Evolutionary conservation across 768 basidiomycete species (phyloP), one percentile per base, ranked within the genome.

Genomic region (Boletus speciosus): DNA sequence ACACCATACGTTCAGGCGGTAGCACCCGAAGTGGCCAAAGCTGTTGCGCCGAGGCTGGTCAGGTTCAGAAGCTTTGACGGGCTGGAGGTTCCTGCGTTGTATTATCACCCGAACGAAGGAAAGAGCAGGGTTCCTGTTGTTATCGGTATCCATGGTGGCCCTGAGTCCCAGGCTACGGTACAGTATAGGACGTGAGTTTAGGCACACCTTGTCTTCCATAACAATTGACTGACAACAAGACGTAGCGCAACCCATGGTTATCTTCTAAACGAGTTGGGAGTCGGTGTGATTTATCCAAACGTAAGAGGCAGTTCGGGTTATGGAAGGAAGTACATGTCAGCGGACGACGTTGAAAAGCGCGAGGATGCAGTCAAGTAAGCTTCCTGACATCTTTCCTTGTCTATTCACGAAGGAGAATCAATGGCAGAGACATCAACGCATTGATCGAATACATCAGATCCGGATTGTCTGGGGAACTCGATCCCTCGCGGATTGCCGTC

Each of bases 301-400:
- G 76, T 76, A 21, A 63, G 75, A 42, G 76, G 75, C 38, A 77
- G 76, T 51, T 63, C 64, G 4, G 75, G 75, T 27, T 77, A 76
- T 47, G 76, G 74, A 32, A 75, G 63, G 52, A 68, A 56, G 47
- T 77, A 74, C 59, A 64, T 74, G 67, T 63, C 72, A 15, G 57
- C 64, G 29, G 76, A 77, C 56, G 73, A 75, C 31, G 71, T 77
- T 6, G 65, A 70, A 56, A 77, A 76, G 50, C 69, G 75, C 35
- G 76, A 77, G 54, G 72, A 76, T 61, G 64, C 76, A 0, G 73
- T 76, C 58, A 76, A 71, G 76, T 77, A 45, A 45, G 61, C 31
- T 4, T 19, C 11, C 10, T 43, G n/a, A 19, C 10, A 42, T 12
- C 1, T 31, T 50, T 41, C n/a, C 9, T 23, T 29, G 27, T 49